Percentiles rank a stretch among this genome's conserved stretches.
Evolutionary conservation across 192 early-diverging fungal genomes (phyloP).

Genomic region (Entomortierella chlamydospora): DNA sequence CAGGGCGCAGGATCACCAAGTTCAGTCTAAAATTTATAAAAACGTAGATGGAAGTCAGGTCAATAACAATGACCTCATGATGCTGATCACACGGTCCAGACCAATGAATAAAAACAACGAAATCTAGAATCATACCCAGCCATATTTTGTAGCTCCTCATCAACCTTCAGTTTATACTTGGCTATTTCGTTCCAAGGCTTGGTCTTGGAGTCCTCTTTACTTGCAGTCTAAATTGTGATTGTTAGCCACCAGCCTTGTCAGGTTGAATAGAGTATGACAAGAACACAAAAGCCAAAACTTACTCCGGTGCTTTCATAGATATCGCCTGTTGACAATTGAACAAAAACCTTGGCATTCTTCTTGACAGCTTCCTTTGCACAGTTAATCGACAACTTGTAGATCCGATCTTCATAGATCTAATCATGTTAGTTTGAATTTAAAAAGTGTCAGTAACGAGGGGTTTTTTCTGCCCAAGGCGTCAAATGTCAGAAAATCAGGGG

Average conservation of each 20-base stretch:
- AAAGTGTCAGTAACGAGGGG: no score
- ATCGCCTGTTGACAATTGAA: constrained; percentile 91
- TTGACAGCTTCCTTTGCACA: constrained; percentile 88
- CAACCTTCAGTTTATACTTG: constrained; percentile 79
- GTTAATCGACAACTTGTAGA: constrained; percentile 75
- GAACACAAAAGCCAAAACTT: constrained; percentile 1
- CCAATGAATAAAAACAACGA: no score
- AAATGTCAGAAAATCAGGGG: no score
- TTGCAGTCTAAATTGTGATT: constrained; percentile 54
- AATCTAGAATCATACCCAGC: constrained; percentile 59
- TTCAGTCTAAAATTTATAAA: constrained; percentile 65
- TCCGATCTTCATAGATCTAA: constrained; percentile 88
- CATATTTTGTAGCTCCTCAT: constrained; percentile 84
- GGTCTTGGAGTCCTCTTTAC: constrained; percentile 71
- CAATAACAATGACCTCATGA: background rate
- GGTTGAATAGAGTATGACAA: no score
- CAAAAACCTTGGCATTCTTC: constrained; percentile 76
- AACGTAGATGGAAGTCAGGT: background rate
- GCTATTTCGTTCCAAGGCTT: constrained; percentile 88
- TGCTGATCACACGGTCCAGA: background rate
- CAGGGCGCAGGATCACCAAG: constrained; percentile 86
- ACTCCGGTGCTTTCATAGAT: constrained; percentile 88
- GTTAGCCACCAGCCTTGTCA: background rate
- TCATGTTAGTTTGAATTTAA: background rate
- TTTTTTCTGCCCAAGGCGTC: no score